Conservation (phyloP, 768 basidiomycete species). For the Pleurotus tuber-regium region DNA sequence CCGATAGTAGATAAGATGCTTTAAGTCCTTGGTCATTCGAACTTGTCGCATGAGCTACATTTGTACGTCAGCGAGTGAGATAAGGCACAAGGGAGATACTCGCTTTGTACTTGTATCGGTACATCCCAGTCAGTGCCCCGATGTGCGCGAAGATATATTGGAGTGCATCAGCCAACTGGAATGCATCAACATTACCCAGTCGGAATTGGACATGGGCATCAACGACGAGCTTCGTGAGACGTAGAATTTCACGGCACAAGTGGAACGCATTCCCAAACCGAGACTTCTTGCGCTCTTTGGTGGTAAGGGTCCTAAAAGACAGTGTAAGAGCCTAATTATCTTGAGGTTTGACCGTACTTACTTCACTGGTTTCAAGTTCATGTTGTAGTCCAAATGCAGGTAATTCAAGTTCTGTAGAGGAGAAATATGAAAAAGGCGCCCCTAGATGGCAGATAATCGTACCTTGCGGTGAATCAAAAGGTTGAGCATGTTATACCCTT, state of each 20-base stretch:
- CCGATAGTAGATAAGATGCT: slow-evolving; percentile 96
- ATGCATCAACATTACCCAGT: slow-evolving; percentile 96
- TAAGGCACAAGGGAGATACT: slow-evolving; percentile 14
- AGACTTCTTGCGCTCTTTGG: slow-evolving; percentile 99
- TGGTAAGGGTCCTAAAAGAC: slow-evolving; percentile 83
- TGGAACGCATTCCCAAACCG: slow-evolving; percentile 99
- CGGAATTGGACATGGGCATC: slow-evolving; percentile 99
- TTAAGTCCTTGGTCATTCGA: slow-evolving; percentile 98
- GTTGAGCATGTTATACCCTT: slow-evolving; percentile 99
- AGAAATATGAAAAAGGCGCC: slow-evolving; percentile 11
- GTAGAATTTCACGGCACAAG: slow-evolving; percentile 94
- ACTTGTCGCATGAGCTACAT: slow-evolving; percentile 95
- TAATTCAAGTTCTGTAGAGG: slow-evolving; percentile 79
- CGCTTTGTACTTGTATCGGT: slow-evolving; percentile 99
- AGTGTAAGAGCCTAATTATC: background rate
- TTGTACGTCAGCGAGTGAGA: slow-evolving; percentile 10
- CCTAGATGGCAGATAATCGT: slow-evolving; percentile 8
- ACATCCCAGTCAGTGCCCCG: slow-evolving; percentile 98
- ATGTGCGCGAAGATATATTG: slow-evolving; percentile 98
- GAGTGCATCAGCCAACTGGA: slow-evolving; percentile 97
- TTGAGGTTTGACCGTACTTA: slow-evolving; percentile 26
- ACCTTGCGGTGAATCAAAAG: slow-evolving; percentile 98
- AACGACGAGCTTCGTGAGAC: slow-evolving; percentile 96
- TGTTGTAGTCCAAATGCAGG: slow-evolving; percentile 95
- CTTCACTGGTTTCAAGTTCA: slow-evolving; percentile 98